Evolutionary conservation across 192 early-diverging fungal species (phyloP).

Genomic region (Coemansia sp.): DNA sequence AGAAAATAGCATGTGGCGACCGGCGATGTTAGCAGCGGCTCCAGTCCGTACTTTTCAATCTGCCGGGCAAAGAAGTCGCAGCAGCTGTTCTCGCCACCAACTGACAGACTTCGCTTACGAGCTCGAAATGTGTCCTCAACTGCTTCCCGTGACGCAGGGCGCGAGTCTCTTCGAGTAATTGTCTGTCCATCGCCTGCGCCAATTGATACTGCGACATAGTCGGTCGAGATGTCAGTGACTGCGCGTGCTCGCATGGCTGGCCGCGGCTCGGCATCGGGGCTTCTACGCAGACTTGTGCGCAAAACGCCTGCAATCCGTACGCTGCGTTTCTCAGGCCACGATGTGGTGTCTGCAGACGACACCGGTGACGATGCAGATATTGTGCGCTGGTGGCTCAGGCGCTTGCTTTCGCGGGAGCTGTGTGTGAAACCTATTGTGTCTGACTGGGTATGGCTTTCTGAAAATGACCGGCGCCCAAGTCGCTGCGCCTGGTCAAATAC

Average conservation of each 20-base stretch:
- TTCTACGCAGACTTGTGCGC: slow-evolving; percentile 15
- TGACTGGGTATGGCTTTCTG: slow-evolving; percentile 17
- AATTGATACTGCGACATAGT: slow-evolving; percentile 15
- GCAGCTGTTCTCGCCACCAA: slow-evolving; percentile 47
- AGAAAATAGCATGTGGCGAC: slow-evolving; percentile 50
- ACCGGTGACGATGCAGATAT: slow-evolving; percentile 24
- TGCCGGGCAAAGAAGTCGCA: slow-evolving; percentile 46
- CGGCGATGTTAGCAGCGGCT: slow-evolving; percentile 43
- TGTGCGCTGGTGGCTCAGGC: slow-evolving; percentile 28
- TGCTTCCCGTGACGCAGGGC: neutral
- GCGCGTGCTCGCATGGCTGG: slow-evolving; percentile 18
- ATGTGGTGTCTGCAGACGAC: neutral
- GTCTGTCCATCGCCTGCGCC: neutral
- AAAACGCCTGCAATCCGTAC: slow-evolving; percentile 24
- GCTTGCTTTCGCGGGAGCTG: neutral
- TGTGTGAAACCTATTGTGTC: neutral
- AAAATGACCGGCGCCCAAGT: slow-evolving; percentile 31
- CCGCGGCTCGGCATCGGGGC: slow-evolving; percentile 3
- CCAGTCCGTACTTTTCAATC: slow-evolving; percentile 52
- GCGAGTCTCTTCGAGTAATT: neutral
- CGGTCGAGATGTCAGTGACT: slow-evolving; percentile 19
- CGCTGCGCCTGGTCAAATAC: slow-evolving; percentile 1
- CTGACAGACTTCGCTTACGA: slow-evolving; percentile 53
- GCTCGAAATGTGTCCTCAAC: slow-evolving; percentile 22
- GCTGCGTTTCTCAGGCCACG: slow-evolving; percentile 9